Base-by-base conservation (phyloP, 345 rosid species). In the Populus nigra region DNA sequence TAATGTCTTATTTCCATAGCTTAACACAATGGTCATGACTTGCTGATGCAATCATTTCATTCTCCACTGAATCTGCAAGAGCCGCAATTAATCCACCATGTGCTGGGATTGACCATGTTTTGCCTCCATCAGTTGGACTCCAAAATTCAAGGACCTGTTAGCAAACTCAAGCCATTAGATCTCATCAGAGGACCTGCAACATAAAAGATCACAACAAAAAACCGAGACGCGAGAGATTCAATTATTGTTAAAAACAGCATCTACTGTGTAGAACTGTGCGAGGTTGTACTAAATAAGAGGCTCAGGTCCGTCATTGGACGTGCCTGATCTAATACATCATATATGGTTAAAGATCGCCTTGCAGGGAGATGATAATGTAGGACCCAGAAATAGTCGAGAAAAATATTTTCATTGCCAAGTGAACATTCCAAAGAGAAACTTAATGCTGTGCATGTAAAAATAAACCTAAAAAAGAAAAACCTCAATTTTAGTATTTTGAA, bases 21-120 rank as follows among this genome's bases (percentile, higher is more conserved):
- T 86, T 84, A 20, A 82, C 84, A 66, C 82, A 71, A 17, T 55
- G 78, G 57, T 78, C 84, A 79, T 79, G 83, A 78, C 86, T 83
- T 38, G 78, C 76, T 39, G 83, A 81, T 75, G 81, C 85, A 66
- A 84, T 49, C 79, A 75, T 77, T 72, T 75, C 74, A 45, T 81
- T 79, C 45, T 78, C 23, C 22, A 55, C 22, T 66, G 78, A 73
- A 74, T 22, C 69, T 57, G 81, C 80, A 80, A 86, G 47, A 6
- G 81, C 68, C 63, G 79, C 55, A 41, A 84, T 73, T 13, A 79
- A 22, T 36, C 82, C 81, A 5, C 45, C 75, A 69, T 84, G 87
- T 57, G 85, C 85, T 67, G 82, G 47, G 23, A 74, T 72, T 27
- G 72, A 65, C 74, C 31, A 22, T 43, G 74, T 82, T 76, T 72